A percentile compares a stretch with the other conserved stretches of the same genome.
phyloP scores from a whole-genome alignment of 2,329 filamentous ascomycete species.

The Verticillium longisporum region DNA sequence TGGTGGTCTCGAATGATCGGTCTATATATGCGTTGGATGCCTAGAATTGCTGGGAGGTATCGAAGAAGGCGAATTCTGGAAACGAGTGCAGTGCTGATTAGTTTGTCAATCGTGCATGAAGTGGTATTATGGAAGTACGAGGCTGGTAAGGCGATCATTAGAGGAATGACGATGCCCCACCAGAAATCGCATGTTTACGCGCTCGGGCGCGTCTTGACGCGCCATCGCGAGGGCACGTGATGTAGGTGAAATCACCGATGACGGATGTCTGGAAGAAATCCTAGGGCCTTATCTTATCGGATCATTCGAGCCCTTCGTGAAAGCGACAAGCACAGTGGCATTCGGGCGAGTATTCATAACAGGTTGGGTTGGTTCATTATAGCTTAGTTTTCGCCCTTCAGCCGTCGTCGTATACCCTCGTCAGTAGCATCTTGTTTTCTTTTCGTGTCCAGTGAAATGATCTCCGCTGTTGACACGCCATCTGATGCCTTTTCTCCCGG shows the following conservation, averaged over 20 bases:
- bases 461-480: constrained; percentile 3
- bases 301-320: background rate
- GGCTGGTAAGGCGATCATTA: background rate
- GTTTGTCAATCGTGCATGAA: no score
- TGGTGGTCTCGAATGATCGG: no score
- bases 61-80: no score
- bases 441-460: constrained; percentile 4
- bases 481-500: constrained; percentile 18
- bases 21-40: no score
- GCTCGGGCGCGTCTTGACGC: background rate
- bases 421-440: background rate
- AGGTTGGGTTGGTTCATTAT: background rate
- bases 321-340: background rate
- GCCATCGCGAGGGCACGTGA: constrained; percentile 1
- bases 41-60: no score
- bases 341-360: background rate
- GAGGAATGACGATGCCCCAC: background rate
- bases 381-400: background rate
- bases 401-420: constrained; percentile 5
- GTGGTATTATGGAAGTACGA: background rate
- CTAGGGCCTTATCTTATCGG: background rate
- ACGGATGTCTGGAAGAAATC: background rate
- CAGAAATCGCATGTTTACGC: background rate
- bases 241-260: background rate
- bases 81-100: no score